Percentiles rank a stretch among this genome's conserved stretches.
These are phyloP conservation scores for Escallonia rubra DNA, from an alignment of 129 eudicot species.

Conservation along the genomic window DNA sequence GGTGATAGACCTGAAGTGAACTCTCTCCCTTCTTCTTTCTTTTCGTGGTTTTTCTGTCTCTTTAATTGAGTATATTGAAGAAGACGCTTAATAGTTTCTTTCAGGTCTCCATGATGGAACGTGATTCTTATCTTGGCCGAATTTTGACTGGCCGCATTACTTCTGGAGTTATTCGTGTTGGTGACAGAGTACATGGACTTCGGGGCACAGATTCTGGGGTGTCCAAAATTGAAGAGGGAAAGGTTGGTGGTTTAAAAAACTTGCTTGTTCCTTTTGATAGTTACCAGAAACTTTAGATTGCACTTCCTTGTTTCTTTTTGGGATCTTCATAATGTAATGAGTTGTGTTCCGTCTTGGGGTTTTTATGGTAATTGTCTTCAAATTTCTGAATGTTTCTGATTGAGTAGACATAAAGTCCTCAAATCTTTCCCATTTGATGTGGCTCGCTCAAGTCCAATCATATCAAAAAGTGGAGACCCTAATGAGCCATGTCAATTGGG, in stretches of 20 bases:
- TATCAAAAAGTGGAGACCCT: too few relatives aligned
- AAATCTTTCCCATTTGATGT: too few relatives aligned
- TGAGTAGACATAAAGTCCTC: too few relatives aligned
- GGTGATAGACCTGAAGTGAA: background rate
- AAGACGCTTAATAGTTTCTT: slow-evolving; percentile 34
- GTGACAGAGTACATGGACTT: slow-evolving; percentile 84
- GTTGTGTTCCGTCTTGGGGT: background rate
- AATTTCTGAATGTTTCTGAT: too few relatives aligned
- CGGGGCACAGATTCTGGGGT: slow-evolving; percentile 59
- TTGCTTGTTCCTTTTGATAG: background rate
- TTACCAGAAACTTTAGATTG: background rate
- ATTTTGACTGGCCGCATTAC: slow-evolving; percentile 84
- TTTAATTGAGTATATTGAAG: slow-evolving; percentile 15
- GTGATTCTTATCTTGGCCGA: slow-evolving; percentile 79
- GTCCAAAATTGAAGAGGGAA: slow-evolving; percentile 84
- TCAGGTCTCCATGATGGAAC: slow-evolving; percentile 96
- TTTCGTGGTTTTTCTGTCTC: background rate
- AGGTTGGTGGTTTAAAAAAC: slow-evolving; percentile 40
- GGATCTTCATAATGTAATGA: background rate
- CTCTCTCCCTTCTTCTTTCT: background rate
- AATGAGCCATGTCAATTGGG: too few relatives aligned
- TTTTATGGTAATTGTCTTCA: background rate
- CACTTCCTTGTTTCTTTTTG: background rate
- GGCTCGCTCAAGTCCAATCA: too few relatives aligned
- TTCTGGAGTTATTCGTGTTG: slow-evolving; percentile 70